Conservation (phyloP, 371 early-diverging fungal species). For the Apophysomyces variabilis region DNA sequence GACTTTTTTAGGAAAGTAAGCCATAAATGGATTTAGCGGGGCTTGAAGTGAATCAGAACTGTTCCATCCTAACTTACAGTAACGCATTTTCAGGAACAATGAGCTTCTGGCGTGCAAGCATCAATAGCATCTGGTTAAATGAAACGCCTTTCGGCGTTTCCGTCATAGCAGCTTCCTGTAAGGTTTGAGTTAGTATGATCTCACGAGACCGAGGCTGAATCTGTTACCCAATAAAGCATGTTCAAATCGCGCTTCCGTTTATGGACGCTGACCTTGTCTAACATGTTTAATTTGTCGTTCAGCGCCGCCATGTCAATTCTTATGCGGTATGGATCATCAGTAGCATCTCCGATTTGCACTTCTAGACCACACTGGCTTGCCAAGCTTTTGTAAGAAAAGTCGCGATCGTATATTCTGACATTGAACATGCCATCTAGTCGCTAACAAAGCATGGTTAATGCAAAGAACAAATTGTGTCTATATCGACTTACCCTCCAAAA, state of each 20-base stretch:
- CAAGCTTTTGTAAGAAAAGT: conserved; percentile 43
- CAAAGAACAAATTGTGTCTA: not conserved
- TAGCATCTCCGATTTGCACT: conserved; percentile 14
- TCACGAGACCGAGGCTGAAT: not conserved
- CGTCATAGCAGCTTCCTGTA: conserved; percentile 40
- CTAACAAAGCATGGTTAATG: conserved; percentile 18
- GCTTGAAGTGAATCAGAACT: too few species aligned
- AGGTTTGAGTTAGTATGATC: not conserved
- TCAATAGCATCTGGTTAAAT: conserved; percentile 63
- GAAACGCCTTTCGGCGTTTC: conserved; percentile 55
- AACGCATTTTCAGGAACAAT: conserved; percentile 58
- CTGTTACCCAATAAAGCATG: conserved; percentile 50
- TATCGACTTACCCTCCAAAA: conserved; percentile 48
- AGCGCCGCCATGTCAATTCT: conserved; percentile 31
- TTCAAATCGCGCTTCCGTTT: conserved; percentile 42
- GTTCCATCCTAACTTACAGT: conserved; percentile 34
- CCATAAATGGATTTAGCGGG: not conserved
- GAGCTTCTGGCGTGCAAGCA: conserved; percentile 62
- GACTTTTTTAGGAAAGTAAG: conserved; percentile 22
- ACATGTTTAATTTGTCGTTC: conserved; percentile 29
- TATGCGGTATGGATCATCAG: conserved; percentile 26
- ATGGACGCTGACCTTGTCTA: conserved; percentile 42
- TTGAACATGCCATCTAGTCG: conserved; percentile 48
- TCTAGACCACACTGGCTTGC: conserved; percentile 21
- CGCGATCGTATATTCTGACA: conserved; percentile 39